These are phyloP conservation scores for Echeveria elegans DNA, from an alignment of 164 flowering plant species.

Conservation along the genomic window DNA sequence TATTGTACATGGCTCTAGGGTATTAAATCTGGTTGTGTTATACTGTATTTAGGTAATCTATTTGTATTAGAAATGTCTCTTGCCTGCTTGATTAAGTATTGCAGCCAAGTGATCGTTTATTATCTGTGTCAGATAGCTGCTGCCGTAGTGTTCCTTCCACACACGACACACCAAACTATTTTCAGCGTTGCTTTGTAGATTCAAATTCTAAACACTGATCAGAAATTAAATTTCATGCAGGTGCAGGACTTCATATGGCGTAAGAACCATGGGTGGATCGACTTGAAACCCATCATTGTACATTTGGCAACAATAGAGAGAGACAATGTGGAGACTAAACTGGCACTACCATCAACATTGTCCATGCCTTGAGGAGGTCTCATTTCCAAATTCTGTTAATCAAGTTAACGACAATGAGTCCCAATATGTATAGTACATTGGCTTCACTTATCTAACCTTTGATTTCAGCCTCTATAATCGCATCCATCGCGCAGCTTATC, in stretches of 20 bases:
- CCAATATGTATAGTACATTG: conserved; percentile 55
- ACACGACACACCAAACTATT: too few relatives aligned
- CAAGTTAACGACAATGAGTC: conserved; percentile 37
- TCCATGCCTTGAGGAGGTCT: conserved; percentile 30
- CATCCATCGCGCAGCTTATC: conserved; percentile 56
- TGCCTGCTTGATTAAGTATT: background rate
- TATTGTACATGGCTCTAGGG: too few relatives aligned
- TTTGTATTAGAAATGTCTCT: background rate
- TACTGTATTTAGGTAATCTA: background rate
- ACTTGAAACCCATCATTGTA: too few relatives aligned
- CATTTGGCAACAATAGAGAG: too few relatives aligned
- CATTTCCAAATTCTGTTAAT: conserved; percentile 50
- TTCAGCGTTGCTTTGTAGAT: too few relatives aligned
- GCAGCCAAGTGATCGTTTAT: too few relatives aligned
- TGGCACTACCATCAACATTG: conserved; percentile 47
- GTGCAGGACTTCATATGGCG: too few relatives aligned
- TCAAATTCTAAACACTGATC: too few relatives aligned
- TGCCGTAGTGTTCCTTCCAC: too few relatives aligned
- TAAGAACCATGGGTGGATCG: too few relatives aligned
- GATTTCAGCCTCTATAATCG: conserved; percentile 48
- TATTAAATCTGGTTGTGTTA: background rate
- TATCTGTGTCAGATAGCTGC: background rate
- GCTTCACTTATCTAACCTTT: conserved; percentile 58
- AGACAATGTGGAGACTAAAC: conserved; percentile 48
- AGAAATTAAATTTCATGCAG: too few relatives aligned